Evolutionary conservation across 1,284 basidiomycete species (phyloP), one percentile per base, ranked within the genome.

Genomic region (Heterobasidion irregulare): DNA sequence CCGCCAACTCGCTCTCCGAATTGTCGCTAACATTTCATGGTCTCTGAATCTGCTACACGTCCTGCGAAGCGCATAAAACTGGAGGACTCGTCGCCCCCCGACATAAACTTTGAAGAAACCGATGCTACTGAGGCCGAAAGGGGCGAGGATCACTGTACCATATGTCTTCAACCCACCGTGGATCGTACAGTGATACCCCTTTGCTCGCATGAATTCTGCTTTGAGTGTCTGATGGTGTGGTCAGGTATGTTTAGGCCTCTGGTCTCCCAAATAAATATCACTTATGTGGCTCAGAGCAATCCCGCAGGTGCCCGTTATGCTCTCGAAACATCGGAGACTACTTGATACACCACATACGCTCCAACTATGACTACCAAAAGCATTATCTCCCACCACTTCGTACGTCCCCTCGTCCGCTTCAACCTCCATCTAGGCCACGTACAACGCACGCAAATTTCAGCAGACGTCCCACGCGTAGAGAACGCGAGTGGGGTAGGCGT

Each of bases 141-240:
- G 2, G 70, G 71, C 16, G 67, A 66, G 19, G 78, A 80, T 4
- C 70, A 77, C 35, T 83, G 81, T 57, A 73, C 79, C 48, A 94
- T 95, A 50, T 95, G 92, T 63, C 71, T 95, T 35, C 89, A 94
- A 64, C 61, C 73, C 5, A 71, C 92, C 50, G 72, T 77, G n/a
- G 91, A 94, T 70, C 75, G 87, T 47, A 86, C 92, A 0, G 78
- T 93, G 47, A 75, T 93, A 18, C 88, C 89, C 1, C 77, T 74
- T 6, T 95, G 92, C 67, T 86, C 88, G 0, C 92, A 95, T 71
- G 84, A 89, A 64, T 94, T 94, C 65, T 95, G 92, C 64, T 94
- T 94, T 62, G 87, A 89, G 57, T 95, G 92, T 67, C 77, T 94
- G 15, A 73, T 87, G 47, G 72, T 92, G 1, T 94, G 92, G 92